A percentile compares a stretch with the other conserved stretches of the same genome.
These are phyloP conservation scores for Polysphondylium violaceum DNA, from an alignment of 78 protist genomes.

Conservation along the genomic window DNA sequence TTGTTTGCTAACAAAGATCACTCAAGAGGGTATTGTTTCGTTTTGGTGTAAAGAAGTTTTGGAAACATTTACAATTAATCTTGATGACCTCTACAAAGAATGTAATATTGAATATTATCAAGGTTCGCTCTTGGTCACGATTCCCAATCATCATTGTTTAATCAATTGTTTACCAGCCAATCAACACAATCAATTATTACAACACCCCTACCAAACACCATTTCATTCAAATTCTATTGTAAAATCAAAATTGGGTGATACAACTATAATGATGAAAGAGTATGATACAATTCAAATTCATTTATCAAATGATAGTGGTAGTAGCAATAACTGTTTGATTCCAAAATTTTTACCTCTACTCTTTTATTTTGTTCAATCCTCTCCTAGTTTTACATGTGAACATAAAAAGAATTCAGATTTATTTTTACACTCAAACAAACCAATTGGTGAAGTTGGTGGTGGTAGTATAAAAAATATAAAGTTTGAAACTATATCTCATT, in stretches of 20 bases:
- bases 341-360: no score
- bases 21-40: not conserved
- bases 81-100: no score
- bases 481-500: constrained; percentile 3
- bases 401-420: constrained; percentile 16
- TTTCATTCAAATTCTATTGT: no score
- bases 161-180: no score
- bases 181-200: no score
- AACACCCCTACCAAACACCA: no score
- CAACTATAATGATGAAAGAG: not conserved
- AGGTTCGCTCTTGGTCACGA: no score
- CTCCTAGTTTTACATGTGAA: constrained; percentile 5
- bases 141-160: no score
- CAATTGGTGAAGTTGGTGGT: not conserved
- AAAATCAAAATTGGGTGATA: not conserved
- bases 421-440: not conserved
- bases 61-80: constrained; percentile 6
- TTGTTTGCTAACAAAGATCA: not conserved
- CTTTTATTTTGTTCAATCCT: constrained; percentile 7
- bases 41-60: constrained; percentile 39
- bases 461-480: not conserved
- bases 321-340: no score
- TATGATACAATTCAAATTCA: constrained; percentile 21
- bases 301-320: not conserved
- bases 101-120: no score